phyloP scores from a whole-genome alignment of 2,329 filamentous ascomycete genomes.

The Paraphaeosphaeria minitans region DNA sequence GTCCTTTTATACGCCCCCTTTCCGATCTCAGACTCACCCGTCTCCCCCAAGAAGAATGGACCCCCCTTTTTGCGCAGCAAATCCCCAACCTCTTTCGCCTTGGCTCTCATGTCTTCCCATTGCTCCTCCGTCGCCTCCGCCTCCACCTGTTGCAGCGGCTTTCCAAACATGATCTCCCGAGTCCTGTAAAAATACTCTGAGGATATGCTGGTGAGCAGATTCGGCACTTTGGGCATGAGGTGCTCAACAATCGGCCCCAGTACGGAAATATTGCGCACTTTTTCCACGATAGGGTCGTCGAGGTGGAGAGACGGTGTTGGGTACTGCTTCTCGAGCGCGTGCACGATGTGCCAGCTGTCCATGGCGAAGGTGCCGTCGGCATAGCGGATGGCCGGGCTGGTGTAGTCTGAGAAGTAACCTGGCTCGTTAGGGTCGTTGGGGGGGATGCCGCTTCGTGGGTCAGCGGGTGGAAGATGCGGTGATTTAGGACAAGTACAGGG shows the following conservation, averaged over 20 bases:
- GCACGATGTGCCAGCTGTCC: slow-evolving; percentile 67
- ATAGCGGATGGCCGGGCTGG: slow-evolving; percentile 61
- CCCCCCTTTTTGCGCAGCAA: slow-evolving; percentile 63
- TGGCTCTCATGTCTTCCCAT: slow-evolving; percentile 54
- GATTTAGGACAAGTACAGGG: slow-evolving; percentile 50
- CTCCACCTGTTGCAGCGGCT: slow-evolving; percentile 58
- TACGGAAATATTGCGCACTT: slow-evolving; percentile 50
- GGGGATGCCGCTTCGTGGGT: slow-evolving; percentile 46
- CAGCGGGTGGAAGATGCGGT: neutral
- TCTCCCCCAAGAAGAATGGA: slow-evolving; percentile 65
- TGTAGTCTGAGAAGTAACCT: slow-evolving; percentile 52
- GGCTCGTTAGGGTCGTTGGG: slow-evolving; percentile 49
- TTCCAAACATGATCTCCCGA: slow-evolving; percentile 57
- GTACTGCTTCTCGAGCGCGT: slow-evolving; percentile 62
- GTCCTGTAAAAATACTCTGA: slow-evolving; percentile 62
- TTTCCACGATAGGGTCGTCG: slow-evolving; percentile 57
- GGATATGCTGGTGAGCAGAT: slow-evolving; percentile 59
- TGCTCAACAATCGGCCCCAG: slow-evolving; percentile 23
- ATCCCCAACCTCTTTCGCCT: slow-evolving; percentile 43
- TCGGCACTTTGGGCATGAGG: slow-evolving; percentile 55
- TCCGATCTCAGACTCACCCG: slow-evolving; percentile 33
- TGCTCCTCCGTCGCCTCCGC: slow-evolving; percentile 56
- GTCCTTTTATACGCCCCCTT: slow-evolving; percentile 57
- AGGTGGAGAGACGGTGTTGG: slow-evolving; percentile 64
- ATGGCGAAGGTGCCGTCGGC: slow-evolving; percentile 65